Conservation (phyloP, 2,329 filamentous ascomycete species). For the Aureobasidium musti region DNA sequence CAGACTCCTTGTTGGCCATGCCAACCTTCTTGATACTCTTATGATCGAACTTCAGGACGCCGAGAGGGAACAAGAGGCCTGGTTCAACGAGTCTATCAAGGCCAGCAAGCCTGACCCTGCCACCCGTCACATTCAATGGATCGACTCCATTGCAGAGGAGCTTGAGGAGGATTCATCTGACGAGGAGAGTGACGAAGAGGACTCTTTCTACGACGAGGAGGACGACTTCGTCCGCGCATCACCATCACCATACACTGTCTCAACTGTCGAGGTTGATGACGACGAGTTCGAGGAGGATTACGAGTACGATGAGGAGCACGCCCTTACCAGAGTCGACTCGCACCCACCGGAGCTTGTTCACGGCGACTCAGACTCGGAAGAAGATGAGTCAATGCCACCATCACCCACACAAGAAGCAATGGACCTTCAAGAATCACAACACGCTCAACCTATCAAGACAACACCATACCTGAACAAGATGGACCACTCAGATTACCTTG, state of each 20-base stretch:
- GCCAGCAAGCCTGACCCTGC: slow-evolving; percentile 62
- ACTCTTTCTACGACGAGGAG: slow-evolving; percentile 42
- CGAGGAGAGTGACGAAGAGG: slow-evolving; percentile 52
- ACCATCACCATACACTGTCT: slow-evolving; percentile 47
- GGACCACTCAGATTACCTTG: slow-evolving; percentile 12
- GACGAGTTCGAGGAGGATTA: slow-evolving; percentile 50
- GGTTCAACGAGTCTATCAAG: slow-evolving; percentile 96
- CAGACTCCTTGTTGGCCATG: slow-evolving; percentile 91
- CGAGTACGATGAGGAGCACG: slow-evolving; percentile 51
- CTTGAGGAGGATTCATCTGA: slow-evolving; percentile 68
- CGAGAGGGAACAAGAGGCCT: slow-evolving; percentile 91
- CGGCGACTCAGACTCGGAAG: slow-evolving; percentile 46
- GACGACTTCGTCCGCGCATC: slow-evolving; percentile 42
- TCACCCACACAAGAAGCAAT: slow-evolving; percentile 50
- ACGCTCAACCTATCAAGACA: slow-evolving; percentile 43
- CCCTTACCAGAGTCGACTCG: slow-evolving; percentile 49
- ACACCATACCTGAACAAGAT: slow-evolving; percentile 27
- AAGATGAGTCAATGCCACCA: slow-evolving; percentile 52
- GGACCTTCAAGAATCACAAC: slow-evolving; percentile 48
- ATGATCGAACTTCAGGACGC: slow-evolving; percentile 92
- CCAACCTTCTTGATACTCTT: slow-evolving; percentile 93
- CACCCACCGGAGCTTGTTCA: slow-evolving; percentile 53
- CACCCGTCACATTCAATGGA: slow-evolving; percentile 79
- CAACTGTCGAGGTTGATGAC: slow-evolving; percentile 47
- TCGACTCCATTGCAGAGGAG: slow-evolving; percentile 74